Conservation (phyloP, 2,329 filamentous ascomycete genomes). For the Graphiopsis chlorocephala region DNA sequence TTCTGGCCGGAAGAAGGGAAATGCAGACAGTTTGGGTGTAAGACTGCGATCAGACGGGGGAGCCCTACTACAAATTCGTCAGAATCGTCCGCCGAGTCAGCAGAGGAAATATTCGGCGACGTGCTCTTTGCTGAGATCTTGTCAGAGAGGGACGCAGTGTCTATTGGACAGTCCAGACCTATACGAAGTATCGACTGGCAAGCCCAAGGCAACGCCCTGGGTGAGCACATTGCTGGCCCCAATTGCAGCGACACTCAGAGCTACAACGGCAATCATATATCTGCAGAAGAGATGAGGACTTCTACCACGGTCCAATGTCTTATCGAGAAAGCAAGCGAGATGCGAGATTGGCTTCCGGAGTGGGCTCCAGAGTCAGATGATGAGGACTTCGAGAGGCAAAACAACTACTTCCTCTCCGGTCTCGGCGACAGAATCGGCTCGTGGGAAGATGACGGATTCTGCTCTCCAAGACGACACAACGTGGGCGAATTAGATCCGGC, state of each 20-base stretch:
- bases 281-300: conserved; percentile 17
- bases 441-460: neutral
- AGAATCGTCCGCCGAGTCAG: neutral
- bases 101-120: neutral
- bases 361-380: conserved; percentile 1
- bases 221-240: neutral
- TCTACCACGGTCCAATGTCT: conserved; percentile 18
- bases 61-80: neutral
- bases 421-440: neutral
- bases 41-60: neutral
- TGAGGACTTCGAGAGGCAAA: conserved; percentile 12
- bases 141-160: neutral
- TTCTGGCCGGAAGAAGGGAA: neutral
- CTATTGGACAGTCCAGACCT: neutral
- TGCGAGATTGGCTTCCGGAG: neutral
- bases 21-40: neutral
- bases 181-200: neutral
- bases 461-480: conserved; percentile 15
- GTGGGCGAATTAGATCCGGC: neutral
- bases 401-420: conserved; percentile 13
- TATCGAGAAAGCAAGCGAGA: conserved; percentile 4
- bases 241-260: neutral
- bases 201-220: neutral
- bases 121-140: neutral
- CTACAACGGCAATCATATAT: conserved; percentile 17